A percentile compares a stretch with the other conserved stretches of the same genome.
These are phyloP conservation scores for Talaromyces proteolyticus DNA, from an alignment of 495 filamentous ascomycete species.

Conservation along the genomic window DNA sequence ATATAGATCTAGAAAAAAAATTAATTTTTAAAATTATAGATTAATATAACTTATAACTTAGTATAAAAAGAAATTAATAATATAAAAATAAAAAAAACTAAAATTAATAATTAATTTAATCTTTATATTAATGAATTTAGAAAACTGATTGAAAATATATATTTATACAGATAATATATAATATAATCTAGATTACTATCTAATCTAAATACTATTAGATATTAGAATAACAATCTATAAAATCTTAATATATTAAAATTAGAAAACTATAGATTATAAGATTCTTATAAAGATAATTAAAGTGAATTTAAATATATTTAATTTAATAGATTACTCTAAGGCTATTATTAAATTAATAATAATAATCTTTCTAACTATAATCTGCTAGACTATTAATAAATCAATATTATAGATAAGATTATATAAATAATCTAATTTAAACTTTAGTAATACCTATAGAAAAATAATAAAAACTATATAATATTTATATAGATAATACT, in stretches of 20 bases:
- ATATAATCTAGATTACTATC: neutral
- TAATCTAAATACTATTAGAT: neutral
- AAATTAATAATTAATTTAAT: neutral
- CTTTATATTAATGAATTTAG: neutral
- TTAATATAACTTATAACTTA: neutral
- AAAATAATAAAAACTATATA: neutral
- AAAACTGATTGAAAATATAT: neutral
- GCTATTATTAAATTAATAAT: neutral
- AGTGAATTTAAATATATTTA: neutral
- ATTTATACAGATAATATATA: neutral
- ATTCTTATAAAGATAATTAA: neutral
- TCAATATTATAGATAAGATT: neutral
- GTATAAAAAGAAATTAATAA: neutral
- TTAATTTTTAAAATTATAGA: neutral
- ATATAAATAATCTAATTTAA: neutral
- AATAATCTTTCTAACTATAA: neutral
- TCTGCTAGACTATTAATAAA: neutral
- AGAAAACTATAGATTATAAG: neutral
- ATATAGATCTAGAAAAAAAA: neutral
- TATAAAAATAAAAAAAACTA: neutral
- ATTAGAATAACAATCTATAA: neutral
- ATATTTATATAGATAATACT: neutral
- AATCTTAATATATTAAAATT: neutral
- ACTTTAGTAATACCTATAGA: neutral
- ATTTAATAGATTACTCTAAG: neutral